A percentile compares a stretch with the other conserved stretches of the same genome.
Evolutionary conservation across 306 rosid genomes (phyloP).

Genomic region (Urtica urens): DNA sequence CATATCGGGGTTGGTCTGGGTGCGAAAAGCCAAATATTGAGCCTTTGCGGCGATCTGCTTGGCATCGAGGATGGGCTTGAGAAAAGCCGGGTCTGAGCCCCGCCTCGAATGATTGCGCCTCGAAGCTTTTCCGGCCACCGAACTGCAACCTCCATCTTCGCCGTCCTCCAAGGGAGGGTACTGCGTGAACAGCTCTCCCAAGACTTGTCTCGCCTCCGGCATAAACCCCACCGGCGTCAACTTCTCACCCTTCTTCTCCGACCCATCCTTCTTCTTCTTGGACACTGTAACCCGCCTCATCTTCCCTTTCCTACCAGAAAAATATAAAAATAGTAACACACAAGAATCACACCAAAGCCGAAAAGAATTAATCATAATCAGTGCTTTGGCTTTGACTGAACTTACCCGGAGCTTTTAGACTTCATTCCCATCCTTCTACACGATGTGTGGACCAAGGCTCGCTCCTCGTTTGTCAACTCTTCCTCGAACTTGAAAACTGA

Average conservation of each 20-base stretch:
- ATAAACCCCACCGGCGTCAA: conserved; percentile 39
- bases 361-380: conserved; percentile 1
- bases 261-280: conserved; percentile 19
- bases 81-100: conserved; percentile 35
- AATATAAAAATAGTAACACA: too few species aligned
- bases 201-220: conserved; percentile 26
- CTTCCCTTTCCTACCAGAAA: conserved; percentile 28
- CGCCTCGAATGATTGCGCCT: too few species aligned
- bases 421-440: conserved; percentile 43
- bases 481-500: conserved; percentile 57
- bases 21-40: conserved; percentile 28
- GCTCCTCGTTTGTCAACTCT: conserved; percentile 35
- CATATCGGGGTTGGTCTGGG: conserved; percentile 20
- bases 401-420: conserved; percentile 89
- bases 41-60: conserved; percentile 41
- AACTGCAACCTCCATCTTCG: conserved; percentile 15
- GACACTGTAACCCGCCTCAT: conserved; percentile 28
- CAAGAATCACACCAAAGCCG: conserved; percentile 12
- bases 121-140: too few species aligned
- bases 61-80: conserved; percentile 36
- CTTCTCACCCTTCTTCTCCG: neutral
- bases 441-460: conserved; percentile 46
- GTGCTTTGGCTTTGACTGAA: conserved; percentile 2
- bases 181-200: conserved; percentile 38
- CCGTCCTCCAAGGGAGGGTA: conserved; percentile 73